Conservation (phyloP, 2,329 filamentous ascomycete species). For the Fusarium nygamai region DNA sequence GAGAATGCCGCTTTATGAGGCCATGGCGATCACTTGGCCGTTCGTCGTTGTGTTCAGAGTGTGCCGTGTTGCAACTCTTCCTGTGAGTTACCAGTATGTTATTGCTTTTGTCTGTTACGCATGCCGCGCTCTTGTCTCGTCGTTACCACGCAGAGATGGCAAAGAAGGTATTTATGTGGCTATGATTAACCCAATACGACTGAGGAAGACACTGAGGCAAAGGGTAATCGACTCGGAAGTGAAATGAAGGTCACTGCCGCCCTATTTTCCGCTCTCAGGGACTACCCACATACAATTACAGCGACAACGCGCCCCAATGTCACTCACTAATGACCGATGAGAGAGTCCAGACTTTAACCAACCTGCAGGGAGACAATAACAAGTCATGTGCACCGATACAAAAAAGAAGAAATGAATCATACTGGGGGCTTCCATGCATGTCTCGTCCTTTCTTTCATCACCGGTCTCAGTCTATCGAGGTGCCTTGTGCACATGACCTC, state of each 20-base stretch:
- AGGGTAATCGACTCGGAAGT: background rate
- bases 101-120: background rate
- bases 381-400: background rate
- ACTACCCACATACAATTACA: background rate
- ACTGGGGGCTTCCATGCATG: background rate
- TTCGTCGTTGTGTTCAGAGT: background rate
- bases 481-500: background rate
- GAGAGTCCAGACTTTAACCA: background rate
- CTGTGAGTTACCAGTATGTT: background rate
- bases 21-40: background rate
- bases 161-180: background rate
- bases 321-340: background rate
- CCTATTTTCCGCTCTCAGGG: background rate
- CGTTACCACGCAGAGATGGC: background rate
- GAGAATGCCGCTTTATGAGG: background rate
- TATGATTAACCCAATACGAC: background rate
- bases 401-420: slow-evolving; percentile 5
- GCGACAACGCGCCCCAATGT: background rate
- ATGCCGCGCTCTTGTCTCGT: background rate
- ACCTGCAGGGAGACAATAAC: slow-evolving; percentile 15
- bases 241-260: background rate
- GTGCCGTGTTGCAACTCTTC: background rate
- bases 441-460: background rate
- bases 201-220: background rate
- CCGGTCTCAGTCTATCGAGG: background rate